phyloP scores from a whole-genome alignment of 495 filamentous ascomycete species.

The Trichoderma virens region DNA sequence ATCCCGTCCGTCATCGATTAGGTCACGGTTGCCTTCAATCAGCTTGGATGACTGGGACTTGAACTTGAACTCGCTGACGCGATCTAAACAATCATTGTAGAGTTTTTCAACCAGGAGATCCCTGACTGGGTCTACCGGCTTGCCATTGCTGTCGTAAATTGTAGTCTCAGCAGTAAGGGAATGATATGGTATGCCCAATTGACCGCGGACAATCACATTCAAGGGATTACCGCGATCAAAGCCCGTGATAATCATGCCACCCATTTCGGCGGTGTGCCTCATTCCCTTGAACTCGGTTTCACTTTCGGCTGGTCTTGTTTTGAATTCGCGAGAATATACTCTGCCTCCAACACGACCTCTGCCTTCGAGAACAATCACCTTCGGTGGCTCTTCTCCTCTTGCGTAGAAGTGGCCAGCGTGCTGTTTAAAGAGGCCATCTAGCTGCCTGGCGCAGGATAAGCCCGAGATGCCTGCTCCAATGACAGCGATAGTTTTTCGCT shows the following conservation, averaged over 20 bases:
- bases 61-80: constrained; percentile 81
- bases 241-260: constrained; percentile 94
- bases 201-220: constrained; percentile 80
- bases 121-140: constrained; percentile 65
- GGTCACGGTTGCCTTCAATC: constrained; percentile 74
- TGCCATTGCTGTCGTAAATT: constrained; percentile 83
- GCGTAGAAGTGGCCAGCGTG: constrained; percentile 57
- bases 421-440: constrained; percentile 76
- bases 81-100: constrained; percentile 88
- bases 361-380: constrained; percentile 79
- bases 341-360: constrained; percentile 83
- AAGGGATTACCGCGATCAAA: constrained; percentile 94
- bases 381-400: constrained; percentile 55
- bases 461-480: constrained; percentile 94
- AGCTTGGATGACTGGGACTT: constrained; percentile 58
- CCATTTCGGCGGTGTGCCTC: constrained; percentile 85
- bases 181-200: constrained; percentile 83
- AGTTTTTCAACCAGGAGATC: constrained; percentile 81
- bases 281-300: constrained; percentile 41
- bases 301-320: constrained; percentile 23
- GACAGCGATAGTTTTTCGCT: constrained; percentile 65
- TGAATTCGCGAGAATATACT: constrained; percentile 84
- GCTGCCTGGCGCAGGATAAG: constrained; percentile 82
- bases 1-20: constrained; percentile 79
- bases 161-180: constrained; percentile 75